phyloP scores from a whole-genome alignment of 2,329 filamentous ascomycete genomes.

The Fusarium sp. region DNA sequence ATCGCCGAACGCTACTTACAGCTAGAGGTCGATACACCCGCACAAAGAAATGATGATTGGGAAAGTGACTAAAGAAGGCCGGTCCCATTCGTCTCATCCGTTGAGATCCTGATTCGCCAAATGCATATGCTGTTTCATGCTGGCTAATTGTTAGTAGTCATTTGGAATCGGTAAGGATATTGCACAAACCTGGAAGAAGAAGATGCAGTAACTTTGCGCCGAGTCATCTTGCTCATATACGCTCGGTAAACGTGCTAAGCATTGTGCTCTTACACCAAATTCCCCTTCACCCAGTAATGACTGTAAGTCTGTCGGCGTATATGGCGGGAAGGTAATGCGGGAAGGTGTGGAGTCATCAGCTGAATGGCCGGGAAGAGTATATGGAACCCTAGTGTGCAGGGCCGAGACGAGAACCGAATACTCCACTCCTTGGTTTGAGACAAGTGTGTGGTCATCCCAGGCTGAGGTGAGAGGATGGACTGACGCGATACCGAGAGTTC shows the following conservation, averaged over 20 bases:
- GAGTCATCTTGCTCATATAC: conserved; percentile 41
- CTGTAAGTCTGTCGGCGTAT: conserved; percentile 50
- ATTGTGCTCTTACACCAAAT: conserved; percentile 54
- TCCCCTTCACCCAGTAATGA: conserved; percentile 46
- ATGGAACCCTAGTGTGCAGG: conserved; percentile 53
- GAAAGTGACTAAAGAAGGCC: conserved; percentile 57
- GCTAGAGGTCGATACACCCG: conserved; percentile 62
- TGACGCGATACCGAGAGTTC: conserved; percentile 44
- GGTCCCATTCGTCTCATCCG: conserved; percentile 54
- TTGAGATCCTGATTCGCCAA: conserved; percentile 49
- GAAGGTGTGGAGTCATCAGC: conserved; percentile 40
- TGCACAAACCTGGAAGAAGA: conserved; percentile 61
- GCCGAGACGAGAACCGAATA: conserved; percentile 55
- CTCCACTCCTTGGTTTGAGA: conserved; percentile 50
- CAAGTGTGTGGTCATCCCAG: conserved; percentile 57
- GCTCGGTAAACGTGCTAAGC: conserved; percentile 52
- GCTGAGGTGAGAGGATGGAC: conserved; percentile 56
- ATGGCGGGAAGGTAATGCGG: conserved; percentile 51
- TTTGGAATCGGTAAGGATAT: not conserved
- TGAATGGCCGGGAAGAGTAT: conserved; percentile 43
- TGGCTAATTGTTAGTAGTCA: conserved; percentile 39
- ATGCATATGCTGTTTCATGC: conserved; percentile 55
- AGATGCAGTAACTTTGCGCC: conserved; percentile 56
- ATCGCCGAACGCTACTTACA: conserved; percentile 50
- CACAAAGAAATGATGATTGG: conserved; percentile 65